Base-by-base conservation (phyloP, 306 rosid genomes). In the Geum urbanum region DNA sequence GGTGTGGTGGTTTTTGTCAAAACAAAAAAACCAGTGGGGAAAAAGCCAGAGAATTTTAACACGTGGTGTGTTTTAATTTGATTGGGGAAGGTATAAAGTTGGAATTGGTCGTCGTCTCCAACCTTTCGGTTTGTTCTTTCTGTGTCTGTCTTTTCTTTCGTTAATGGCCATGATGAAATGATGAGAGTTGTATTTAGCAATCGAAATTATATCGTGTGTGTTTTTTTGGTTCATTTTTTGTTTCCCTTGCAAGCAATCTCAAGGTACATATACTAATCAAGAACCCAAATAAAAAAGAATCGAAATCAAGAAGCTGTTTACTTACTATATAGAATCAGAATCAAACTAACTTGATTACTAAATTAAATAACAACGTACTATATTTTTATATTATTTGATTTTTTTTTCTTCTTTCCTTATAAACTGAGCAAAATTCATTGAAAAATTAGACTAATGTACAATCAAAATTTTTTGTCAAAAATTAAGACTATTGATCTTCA, bases 61-160 rank as follows among this genome's bases (percentile, higher is more conserved):
- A 66, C 51, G 54, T 59, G 69, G 43, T 2, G 14, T 18, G 15
- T 8, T 18, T 3, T 35, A 10, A 57, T 72, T 1, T 60, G 73
- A 5, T 58, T 8, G n/a, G 7, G 9, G 2, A 16, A 24, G 45
- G 45, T 24, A 52, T 70, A 37, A 56, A 13, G 78, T 64, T 70
- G 76, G 79, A 69, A 68, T 61, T 62, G 60, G 73, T 72, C 68
- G 70, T 63, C n/a, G 4, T 32, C 4, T 24, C 18, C 54, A 4
- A 2, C 41, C 43, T 43, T 32, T 32, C 20, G 9, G 18, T 37
- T 8, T 5, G 5, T 62, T 40, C 11, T 35, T 7, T 12, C 22
- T 4, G 7, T n/a, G 14, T 67, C 16, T 47, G 14, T 67, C 16
- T 37, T 13, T 24, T 43, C 4, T 9, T 41, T 20, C 8, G 61